phyloP scores from a whole-genome alignment of 108 stramenopile species.

The Cyclotella choctawhatcheeana region DNA sequence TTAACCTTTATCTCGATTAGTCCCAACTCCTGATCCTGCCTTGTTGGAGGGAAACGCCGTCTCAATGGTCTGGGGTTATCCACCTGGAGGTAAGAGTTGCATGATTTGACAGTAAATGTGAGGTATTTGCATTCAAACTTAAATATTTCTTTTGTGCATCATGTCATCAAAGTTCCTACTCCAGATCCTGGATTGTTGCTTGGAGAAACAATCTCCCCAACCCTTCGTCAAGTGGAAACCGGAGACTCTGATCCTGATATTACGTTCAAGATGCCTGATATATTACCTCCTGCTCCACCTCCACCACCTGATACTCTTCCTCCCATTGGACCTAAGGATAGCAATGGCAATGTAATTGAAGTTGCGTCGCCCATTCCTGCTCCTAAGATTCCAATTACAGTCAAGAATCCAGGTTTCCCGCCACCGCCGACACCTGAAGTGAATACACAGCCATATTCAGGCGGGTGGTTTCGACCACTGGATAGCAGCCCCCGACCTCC shows the following conservation, averaged over 20 bases:
- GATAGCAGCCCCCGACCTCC: not conserved
- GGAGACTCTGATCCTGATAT: not conserved
- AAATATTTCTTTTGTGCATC: too few species aligned
- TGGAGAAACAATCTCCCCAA: conserved; percentile 13
- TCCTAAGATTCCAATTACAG: not conserved
- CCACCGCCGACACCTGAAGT: conserved; percentile 9
- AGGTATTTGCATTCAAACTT: too few species aligned
- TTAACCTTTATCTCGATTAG: not conserved
- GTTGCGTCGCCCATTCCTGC: not conserved
- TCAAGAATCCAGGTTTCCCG: not conserved
- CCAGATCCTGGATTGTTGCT: conserved; percentile 40
- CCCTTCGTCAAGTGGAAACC: conserved; percentile 22
- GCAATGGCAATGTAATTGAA: not conserved
- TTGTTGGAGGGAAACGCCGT: conserved; percentile 11
- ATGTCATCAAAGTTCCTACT: too few species aligned
- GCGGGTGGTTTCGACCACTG: too few species aligned
- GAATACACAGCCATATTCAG: conserved; percentile 10
- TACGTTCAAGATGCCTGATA: conserved; percentile 3
- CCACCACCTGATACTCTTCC: not conserved
- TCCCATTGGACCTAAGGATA: too few species aligned
- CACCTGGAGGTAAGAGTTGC: too few species aligned
- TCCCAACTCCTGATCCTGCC: conserved; percentile 39
- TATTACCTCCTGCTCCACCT: not conserved
- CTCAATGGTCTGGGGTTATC: conserved; percentile 36
- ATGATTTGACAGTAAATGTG: too few species aligned